A percentile compares a stretch with the other conserved stretches of the same genome.
Conservation (phyloP, 768 basidiomycete genomes). For the Melanogaster broomeanus region DNA sequence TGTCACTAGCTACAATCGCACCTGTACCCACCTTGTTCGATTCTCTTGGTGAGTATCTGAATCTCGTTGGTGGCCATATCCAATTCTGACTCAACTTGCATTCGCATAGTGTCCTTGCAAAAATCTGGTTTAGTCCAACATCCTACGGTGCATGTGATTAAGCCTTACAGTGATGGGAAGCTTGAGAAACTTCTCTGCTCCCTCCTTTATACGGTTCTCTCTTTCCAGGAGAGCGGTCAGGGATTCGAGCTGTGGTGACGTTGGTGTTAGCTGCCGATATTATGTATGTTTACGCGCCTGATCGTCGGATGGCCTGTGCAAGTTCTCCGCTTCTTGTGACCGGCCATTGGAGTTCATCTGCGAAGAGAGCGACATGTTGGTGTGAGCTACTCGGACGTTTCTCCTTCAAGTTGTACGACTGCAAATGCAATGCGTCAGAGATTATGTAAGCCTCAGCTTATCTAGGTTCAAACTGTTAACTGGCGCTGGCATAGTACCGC, state of each 20-base stretch:
- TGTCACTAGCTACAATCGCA: background rate
- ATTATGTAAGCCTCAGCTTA: no score
- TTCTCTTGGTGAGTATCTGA: constrained; percentile 54
- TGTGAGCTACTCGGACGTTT: constrained; percentile 18
- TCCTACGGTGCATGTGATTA: constrained; percentile 13
- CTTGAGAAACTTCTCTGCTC: constrained; percentile 86
- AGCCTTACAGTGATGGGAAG: constrained; percentile 54
- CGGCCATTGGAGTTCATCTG: constrained; percentile 26
- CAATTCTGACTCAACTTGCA: constrained; percentile 76
- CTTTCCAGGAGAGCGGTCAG: constrained; percentile 70
- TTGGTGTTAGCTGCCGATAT: constrained; percentile 2
- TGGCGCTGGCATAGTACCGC: no score
- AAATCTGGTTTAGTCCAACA: constrained; percentile 8
- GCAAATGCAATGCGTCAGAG: no score
- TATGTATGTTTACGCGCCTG: constrained; percentile 25
- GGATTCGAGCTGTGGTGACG: constrained; percentile 54
- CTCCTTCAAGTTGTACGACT: no score
- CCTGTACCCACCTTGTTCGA: constrained; percentile 42
- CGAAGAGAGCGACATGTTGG: constrained; percentile 31
- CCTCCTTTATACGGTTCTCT: constrained; percentile 85
- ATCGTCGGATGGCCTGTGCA: constrained; percentile 24
- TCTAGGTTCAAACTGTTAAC: no score
- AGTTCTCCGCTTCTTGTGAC: constrained; percentile 25
- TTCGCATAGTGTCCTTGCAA: constrained; percentile 60
- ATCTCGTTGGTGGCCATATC: constrained; percentile 77